Base-by-base conservation (phyloP, 2,329 filamentous ascomycete genomes). In the Calonectria pseudoturangicola region DNA sequence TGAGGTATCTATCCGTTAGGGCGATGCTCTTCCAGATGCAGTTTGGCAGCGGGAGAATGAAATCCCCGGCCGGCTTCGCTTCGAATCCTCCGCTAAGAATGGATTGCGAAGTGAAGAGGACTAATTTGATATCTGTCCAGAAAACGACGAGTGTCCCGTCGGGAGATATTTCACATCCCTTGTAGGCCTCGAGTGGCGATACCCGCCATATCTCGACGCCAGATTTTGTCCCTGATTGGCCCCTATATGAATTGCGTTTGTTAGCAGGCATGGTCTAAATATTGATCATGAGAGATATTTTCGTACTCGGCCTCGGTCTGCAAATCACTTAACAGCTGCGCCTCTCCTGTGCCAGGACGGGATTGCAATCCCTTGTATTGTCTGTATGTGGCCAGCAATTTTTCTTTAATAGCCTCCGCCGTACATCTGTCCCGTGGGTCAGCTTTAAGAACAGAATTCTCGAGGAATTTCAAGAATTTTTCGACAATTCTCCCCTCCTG, bases 401-500 rank as follows among this genome's bases (percentile, higher is more conserved):
- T 25, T 1, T 45, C 25, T 13, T 25, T 9, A 4, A 66, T 15
- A 3, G 13, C 15, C 4, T 43, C 6, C 7, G 64, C 48, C n/a
- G 47, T 6, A 15, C 27, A 33, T n/a, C 64, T 18, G 18, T 56
- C 33, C 4, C 16, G 25, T 4, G 33, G 48, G 6, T 25, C 36
- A 21, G 18, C 7, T 18, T 30, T 54, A 16, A 66, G 41, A 9
- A 56, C 39, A 12, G 36, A 56, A 9, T 28, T 43, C 33, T 66
- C 64, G 39, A 66, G 64, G 27, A 56, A 66, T 8, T 41, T 66
- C 10, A 66, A 18, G 33, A 66, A 54, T 12, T 21, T n/a, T 25
- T 30, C 41, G 16, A 66, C 48, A 25, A 66, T 66, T 27, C 45
- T 36, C 5, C 33, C 21, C 36, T 66, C 64, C 45, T 66, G 33